phyloP scores from a whole-genome alignment of 2,329 filamentous ascomycete species.

The Orbilia quercus region DNA sequence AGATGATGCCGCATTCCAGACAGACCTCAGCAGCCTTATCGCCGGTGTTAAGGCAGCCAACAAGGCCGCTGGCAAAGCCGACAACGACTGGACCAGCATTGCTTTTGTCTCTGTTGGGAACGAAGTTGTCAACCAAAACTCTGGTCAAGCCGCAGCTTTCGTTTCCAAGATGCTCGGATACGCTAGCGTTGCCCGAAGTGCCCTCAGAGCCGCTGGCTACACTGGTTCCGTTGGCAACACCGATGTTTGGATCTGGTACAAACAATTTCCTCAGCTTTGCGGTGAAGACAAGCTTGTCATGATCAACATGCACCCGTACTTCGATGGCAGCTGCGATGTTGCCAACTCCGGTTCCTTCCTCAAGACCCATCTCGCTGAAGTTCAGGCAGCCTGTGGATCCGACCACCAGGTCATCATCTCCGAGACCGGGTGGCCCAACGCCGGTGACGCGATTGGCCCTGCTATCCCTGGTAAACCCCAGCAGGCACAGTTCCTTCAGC shows the following conservation, averaged over 20 bases:
- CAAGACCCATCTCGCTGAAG: constrained; percentile 65
- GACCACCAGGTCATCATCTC: constrained; percentile 76
- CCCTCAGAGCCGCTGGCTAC: constrained; percentile 74
- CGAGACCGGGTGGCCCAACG: constrained; percentile 84
- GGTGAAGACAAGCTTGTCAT: constrained; percentile 79
- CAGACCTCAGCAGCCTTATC: constrained; percentile 18
- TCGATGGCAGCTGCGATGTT: constrained; percentile 73
- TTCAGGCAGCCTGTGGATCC: constrained; percentile 37
- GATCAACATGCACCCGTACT: constrained; percentile 86
- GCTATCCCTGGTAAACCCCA: constrained; percentile 76
- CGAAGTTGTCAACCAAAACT: constrained; percentile 77
- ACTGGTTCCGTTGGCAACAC: constrained; percentile 79
- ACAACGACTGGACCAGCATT: constrained; percentile 75
- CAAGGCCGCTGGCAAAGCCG: constrained; percentile 71
- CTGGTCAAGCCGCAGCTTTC: constrained; percentile 68
- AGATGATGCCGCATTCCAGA: constrained; percentile 64
- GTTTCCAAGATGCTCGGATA: constrained; percentile 68
- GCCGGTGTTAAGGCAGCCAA: constrained; percentile 66
- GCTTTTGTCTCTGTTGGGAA: constrained; percentile 82
- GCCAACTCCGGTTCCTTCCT: constrained; percentile 76
- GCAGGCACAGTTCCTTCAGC: constrained; percentile 74
- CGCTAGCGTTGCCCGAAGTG: constrained; percentile 67
- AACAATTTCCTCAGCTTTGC: constrained; percentile 72
- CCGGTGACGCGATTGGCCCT: constrained; percentile 74
- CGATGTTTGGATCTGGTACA: constrained; percentile 72